Conservation (phyloP, 208 protist species). For the Crithidia thermophila region DNA sequence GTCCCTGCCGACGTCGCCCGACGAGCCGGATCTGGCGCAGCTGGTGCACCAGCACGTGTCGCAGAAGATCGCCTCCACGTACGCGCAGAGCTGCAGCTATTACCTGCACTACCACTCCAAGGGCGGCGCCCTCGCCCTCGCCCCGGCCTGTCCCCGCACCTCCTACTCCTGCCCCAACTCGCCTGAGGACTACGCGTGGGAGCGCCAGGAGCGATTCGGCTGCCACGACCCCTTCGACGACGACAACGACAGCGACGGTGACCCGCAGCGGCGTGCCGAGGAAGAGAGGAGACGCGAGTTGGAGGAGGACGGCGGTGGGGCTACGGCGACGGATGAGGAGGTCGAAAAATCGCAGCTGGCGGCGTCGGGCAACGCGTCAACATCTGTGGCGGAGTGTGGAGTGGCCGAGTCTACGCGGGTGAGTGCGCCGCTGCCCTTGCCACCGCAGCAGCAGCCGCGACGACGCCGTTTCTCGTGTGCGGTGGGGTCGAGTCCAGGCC, state of each 20-base stretch:
- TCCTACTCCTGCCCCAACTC: conserved; percentile 3
- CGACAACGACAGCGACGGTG: too few relatives aligned
- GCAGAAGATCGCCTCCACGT: conserved; percentile 14
- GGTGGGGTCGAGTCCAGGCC: too few relatives aligned
- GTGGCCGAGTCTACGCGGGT: too few relatives aligned
- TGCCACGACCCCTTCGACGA: too few relatives aligned
- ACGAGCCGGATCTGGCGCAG: conserved; percentile 8
- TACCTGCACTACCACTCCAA: conserved; percentile 21
- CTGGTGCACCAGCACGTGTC: conserved; percentile 19
- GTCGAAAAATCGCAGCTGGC: too few relatives aligned
- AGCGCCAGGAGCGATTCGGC: conserved; percentile 11
- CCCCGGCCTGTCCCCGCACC: neutral
- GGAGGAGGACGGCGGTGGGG: too few relatives aligned
- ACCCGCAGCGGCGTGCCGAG: too few relatives aligned
- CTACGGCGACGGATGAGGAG: too few relatives aligned
- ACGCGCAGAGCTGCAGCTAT: conserved; percentile 22
- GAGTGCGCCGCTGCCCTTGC: too few relatives aligned
- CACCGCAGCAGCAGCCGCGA: conserved; percentile 11
- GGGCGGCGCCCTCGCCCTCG: neutral
- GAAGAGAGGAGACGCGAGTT: too few relatives aligned
- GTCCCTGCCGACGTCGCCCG: conserved; percentile 9
- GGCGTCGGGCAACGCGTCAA: too few relatives aligned
- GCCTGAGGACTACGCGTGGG: conserved; percentile 11
- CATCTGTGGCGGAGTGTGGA: too few relatives aligned
- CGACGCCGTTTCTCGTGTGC: conserved; percentile 13